Percentiles rank a stretch among this genome's conserved stretches.
Evolutionary conservation across 306 rosid species (phyloP).

Genomic region (Amphicarpaea edgeworthii): DNA sequence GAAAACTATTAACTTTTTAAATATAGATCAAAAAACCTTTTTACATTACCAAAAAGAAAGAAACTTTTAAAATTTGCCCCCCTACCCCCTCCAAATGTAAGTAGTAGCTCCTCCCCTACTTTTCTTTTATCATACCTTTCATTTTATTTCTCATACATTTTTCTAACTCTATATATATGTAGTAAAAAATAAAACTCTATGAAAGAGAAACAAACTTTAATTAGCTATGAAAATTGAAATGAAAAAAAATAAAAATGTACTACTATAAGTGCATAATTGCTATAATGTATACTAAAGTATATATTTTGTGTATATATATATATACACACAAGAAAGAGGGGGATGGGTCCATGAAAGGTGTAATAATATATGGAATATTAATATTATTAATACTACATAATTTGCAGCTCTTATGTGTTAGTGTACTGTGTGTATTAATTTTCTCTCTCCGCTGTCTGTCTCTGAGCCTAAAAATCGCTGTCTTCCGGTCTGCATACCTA

Average conservation of each 20-base stretch:
- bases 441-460: constrained; percentile 54
- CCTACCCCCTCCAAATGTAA: not conserved
- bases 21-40: not conserved
- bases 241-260: no score
- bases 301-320: not conserved
- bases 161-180: not conserved
- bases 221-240: no score
- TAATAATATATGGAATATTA: constrained; percentile 40
- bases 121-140: not conserved
- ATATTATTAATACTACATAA: constrained; percentile 28
- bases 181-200: not conserved
- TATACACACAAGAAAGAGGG: constrained; percentile 5
- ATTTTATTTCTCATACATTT: not conserved
- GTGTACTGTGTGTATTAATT: no score
- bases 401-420: constrained; percentile 33
- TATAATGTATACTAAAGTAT: not conserved
- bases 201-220: no score
- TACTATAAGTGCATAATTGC: not conserved
- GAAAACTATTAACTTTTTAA: not conserved
- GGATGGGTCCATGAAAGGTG: constrained; percentile 57
- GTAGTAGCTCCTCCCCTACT: not conserved
- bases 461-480: constrained; percentile 77
- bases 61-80: not conserved
- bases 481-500: constrained; percentile 71
- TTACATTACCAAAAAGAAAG: no score